Evolutionary conservation across 23 red algal genomes (phyloP), one percentile per base, ranked within the genome.

Genomic region (Gracilaria gracilis): DNA sequence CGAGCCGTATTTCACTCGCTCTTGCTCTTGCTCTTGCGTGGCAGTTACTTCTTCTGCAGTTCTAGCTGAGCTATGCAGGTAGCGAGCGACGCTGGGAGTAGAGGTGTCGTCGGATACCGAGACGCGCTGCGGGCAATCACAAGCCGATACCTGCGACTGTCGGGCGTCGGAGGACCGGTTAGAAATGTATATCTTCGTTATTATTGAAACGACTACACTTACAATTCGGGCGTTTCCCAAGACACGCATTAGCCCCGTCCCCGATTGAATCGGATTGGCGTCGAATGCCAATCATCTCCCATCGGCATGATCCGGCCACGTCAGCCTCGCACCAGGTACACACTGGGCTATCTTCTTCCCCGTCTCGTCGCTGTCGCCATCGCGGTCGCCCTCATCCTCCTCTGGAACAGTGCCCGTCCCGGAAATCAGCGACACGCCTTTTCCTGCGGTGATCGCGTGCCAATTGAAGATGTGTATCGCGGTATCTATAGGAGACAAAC

Each of bases 1-100:
- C 86, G 67, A 27, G 86, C 86, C n/a, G 57, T 79, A n/a, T 80
- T 79, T 36, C 86, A 89, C 17, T 39, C 69, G 64, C n/a, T n/a
- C n/a, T n/a, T n/a, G n/a, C n/a, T n/a, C n/a, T n/a, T n/a, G n/a
- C 35, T 80, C 86, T 62, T 89, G 69, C 13, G 73, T 89, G 27
- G 35, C 57, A 35, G 55, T 73, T 38, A 89, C 72, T 64, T 73
- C 86, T 25, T 89, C 72, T 89, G 73, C 47, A 89, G 8, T 57
- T 89, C 86, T 8, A 48, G 50, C 57, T n/a, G 44, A 48, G 44
- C 44, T 8, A 48, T 5, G 44, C 44, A 8, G 44, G 12, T 8
- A 5, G 44, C 44, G 44, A 48, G 44, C 44, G 44, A 48, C 44
- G 44, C 44, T 48, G 44, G 44, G 44, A 48, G 44, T 8, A 12